Conservation (phyloP, 2,329 filamentous ascomycete species). For the Akanthomyces dipterigenus region DNA sequence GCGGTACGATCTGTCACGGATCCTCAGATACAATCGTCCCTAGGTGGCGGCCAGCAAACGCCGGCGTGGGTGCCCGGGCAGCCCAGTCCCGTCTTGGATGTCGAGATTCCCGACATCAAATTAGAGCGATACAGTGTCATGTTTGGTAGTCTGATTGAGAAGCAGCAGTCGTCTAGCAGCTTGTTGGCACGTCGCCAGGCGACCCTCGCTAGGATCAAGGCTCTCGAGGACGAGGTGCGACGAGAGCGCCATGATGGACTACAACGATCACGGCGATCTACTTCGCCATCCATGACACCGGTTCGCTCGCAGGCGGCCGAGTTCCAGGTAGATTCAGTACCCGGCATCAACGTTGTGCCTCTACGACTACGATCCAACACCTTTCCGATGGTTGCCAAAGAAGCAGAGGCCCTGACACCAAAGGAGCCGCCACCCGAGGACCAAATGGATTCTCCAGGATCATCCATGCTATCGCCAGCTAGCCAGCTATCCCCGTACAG, state of each 20-base stretch:
- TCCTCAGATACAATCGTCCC: background rate
- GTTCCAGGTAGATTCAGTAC: background rate
- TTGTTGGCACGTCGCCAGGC: slow-evolving; percentile 53
- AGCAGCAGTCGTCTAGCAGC: slow-evolving; percentile 22
- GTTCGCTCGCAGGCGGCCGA: background rate
- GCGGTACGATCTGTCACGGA: background rate
- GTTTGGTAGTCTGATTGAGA: slow-evolving; percentile 70
- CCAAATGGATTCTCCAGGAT: background rate
- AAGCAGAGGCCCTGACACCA: background rate
- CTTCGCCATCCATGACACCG: slow-evolving; percentile 33
- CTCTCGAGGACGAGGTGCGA: slow-evolving; percentile 38
- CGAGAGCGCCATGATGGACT: slow-evolving; percentile 29
- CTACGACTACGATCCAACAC: slow-evolving; percentile 4
- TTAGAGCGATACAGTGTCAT: slow-evolving; percentile 92
- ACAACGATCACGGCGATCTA: slow-evolving; percentile 35
- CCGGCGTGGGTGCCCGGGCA: background rate
- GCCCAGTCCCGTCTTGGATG: slow-evolving; percentile 47
- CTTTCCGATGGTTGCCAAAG: background rate
- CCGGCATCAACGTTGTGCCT: background rate
- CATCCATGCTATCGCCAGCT: background rate
- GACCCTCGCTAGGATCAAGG: slow-evolving; percentile 50
- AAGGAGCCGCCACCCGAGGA: background rate
- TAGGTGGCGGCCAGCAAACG: background rate
- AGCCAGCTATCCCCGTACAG: background rate
- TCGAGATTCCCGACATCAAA: slow-evolving; percentile 73